Evolutionary conservation across 768 basidiomycete species (phyloP).

Genomic region (Lanmaoa pseudosensibilis): DNA sequence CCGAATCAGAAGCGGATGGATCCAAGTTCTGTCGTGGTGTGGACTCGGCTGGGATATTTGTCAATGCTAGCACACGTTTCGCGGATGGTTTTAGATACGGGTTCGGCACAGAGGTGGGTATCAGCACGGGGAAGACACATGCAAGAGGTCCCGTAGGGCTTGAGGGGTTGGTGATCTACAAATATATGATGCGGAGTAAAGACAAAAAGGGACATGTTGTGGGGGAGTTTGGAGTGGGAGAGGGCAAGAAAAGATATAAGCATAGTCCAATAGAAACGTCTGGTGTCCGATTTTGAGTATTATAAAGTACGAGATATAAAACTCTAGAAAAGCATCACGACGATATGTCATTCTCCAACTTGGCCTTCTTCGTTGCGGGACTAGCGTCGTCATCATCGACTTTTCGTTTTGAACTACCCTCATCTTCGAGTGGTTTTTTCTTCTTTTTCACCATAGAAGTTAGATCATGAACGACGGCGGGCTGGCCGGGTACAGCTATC

Average conservation of each 20-base stretch:
- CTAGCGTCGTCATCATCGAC: constrained; percentile 57
- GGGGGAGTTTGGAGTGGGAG: constrained; percentile 75
- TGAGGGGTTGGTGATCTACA: constrained; percentile 93
- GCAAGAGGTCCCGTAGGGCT: constrained; percentile 95
- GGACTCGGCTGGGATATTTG: constrained; percentile 88
- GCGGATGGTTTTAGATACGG: constrained; percentile 97
- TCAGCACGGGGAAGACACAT: constrained; percentile 95
- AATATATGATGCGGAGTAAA: constrained; percentile 86
- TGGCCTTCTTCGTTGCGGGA: constrained; percentile 60
- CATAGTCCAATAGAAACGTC: constrained; percentile 41
- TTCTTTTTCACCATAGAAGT: constrained; percentile 88
- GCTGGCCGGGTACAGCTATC: constrained; percentile 34
- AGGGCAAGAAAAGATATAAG: constrained; percentile 71
- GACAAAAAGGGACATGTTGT: constrained; percentile 78
- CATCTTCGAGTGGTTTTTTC: constrained; percentile 49
- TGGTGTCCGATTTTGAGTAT: constrained; percentile 24
- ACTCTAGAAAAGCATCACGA: constrained; percentile 16
- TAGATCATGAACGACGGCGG: constrained; percentile 70
- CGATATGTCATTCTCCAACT: constrained; percentile 42
- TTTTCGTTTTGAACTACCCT: constrained; percentile 60
- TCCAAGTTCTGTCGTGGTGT: constrained; percentile 82
- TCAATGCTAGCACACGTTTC: constrained; percentile 95
- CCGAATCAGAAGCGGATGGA: constrained; percentile 67
- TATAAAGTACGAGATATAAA: neutral
- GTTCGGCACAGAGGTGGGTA: constrained; percentile 97